Evolutionary conservation across 2,329 filamentous ascomycete genomes (phyloP), one percentile per base, ranked within the genome.

Genomic region (Aureobasidium pullulans): DNA sequence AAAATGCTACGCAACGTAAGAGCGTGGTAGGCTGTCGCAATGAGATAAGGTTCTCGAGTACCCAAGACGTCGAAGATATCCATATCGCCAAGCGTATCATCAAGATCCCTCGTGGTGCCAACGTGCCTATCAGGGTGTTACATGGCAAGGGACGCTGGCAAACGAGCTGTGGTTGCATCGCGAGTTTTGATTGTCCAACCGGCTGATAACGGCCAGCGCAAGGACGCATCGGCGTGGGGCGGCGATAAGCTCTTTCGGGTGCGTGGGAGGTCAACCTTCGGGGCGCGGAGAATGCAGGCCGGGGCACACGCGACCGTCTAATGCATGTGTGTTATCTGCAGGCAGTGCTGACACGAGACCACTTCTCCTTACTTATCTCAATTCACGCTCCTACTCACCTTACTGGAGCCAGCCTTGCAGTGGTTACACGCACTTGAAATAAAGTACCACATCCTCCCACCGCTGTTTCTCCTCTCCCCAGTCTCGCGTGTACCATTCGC

Each of bases 131-230:
- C 50, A 43, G n/a, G 39, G 50, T 43, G 50, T 54, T 54, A 46
- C 52, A 57, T 57, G 52, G 15, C 23, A 19, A 46, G n/a, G 13
- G n/a, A 37, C 52, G 31, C 2, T 13, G 19, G 31, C 40, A 28
- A 34, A 28, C 31, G 28, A 57, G 40, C 39, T 57, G 52, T 57
- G 52, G 52, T 57, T 57, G 52, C 52, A 57, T 57, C 52, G 52
- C 52, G 40, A 56, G 40, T 32, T 53, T 16, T 53, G 36, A 42
- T 53, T 42, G 23, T 37, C 31, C 15, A 15, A 19, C 39, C 50
- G 50, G 50, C 28, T 54, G 50, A 54, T 54, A 54, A 54, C 50
- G 50, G 50, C 50, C 37, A 15, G 19, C 34, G 46, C 19, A 40
- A 52, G 37, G 29, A 34, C 19, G 48, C 36, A 29, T 16, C 39